Conservation (phyloP, 2,329 filamentous ascomycete genomes). For the Emydomyces testavorans region DNA sequence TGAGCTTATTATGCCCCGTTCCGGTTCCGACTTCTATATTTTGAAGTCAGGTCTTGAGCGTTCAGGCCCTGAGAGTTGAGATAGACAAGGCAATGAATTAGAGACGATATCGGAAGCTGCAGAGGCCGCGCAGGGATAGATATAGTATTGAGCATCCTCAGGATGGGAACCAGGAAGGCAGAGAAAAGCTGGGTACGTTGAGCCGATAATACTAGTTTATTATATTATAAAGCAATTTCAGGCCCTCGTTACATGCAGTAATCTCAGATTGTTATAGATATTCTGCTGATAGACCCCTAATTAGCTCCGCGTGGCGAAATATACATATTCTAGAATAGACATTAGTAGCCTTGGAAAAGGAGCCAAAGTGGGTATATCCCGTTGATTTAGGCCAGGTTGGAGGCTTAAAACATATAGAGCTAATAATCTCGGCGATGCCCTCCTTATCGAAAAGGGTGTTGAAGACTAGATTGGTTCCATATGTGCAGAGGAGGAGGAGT, state of each 20-base stretch:
- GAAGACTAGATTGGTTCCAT: conserved; percentile 58
- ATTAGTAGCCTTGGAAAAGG: too few relatives aligned
- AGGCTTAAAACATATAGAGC: conserved; percentile 30
- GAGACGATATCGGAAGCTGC: neutral
- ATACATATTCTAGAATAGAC: neutral
- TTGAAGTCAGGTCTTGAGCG: too few relatives aligned
- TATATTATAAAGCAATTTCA: neutral
- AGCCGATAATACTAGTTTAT: neutral
- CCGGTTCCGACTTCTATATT: too few relatives aligned
- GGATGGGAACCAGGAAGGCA: neutral
- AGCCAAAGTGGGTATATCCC: too few relatives aligned
- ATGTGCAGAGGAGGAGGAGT: conserved; percentile 69
- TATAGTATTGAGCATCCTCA: neutral
- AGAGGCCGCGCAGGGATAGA: neutral
- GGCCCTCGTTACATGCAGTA: neutral
- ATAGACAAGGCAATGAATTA: neutral
- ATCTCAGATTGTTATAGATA: neutral
- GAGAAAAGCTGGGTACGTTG: neutral
- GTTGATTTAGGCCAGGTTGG: neutral
- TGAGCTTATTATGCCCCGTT: too few relatives aligned
- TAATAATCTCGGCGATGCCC: conserved; percentile 55
- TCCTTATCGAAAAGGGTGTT: conserved; percentile 53
- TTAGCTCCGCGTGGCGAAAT: neutral
- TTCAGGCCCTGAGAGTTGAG: too few relatives aligned
- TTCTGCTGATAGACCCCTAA: neutral